Evolutionary conservation across 2,329 filamentous ascomycete genomes (phyloP), one percentile per base, ranked within the genome.

Genomic region (Tympanopsis confertula): DNA sequence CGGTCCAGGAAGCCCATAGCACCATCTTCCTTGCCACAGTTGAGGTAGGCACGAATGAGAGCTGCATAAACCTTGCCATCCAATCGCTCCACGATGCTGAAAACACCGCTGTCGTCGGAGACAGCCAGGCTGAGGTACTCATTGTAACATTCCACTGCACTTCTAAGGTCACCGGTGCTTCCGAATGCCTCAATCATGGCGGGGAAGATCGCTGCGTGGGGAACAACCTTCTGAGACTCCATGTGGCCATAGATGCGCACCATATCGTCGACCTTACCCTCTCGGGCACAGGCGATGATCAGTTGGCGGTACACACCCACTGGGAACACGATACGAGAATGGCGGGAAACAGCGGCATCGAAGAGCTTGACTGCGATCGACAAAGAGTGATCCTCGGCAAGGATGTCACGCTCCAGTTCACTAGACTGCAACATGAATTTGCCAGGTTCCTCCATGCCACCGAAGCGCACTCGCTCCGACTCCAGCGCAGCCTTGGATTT

Each of bases 171-270:
- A 36, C 87, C 84, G 10, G 73, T 74, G 30, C 74, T 73, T 42
- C 86, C 86, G 53, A 94, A 96, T 1, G 88, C 87, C n/a, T 83
- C 79, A 55, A 98, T 95, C 85, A 98, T 94, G 14, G 81, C 74
- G 2, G 87, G 83, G 61, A 94, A 96, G 38, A 89, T 85, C 35
- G 82, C 77, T 4, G 86, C 81, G 41, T 82, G 78, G 0, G 89
- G 86, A 13, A 75, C 71, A 17, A 86, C 74, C 40, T 78, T 78
- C 47, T 74, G 78, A 24, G 71, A 64, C 57, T 94, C 86, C 87
- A 96, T 93, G 57, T 96, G 86, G 45, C 85, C 81, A 51, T 89
- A 94, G 15, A 96, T 72, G 41, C 80, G 78, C 22, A 93, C 77
- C 88, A 98, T 96, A 43, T 94, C 86, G 33, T 83, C 75, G 7